These are phyloP conservation scores for Fusarium verticillioides DNA, from an alignment of 2,329 filamentous ascomycete species.

Conservation along the genomic window DNA sequence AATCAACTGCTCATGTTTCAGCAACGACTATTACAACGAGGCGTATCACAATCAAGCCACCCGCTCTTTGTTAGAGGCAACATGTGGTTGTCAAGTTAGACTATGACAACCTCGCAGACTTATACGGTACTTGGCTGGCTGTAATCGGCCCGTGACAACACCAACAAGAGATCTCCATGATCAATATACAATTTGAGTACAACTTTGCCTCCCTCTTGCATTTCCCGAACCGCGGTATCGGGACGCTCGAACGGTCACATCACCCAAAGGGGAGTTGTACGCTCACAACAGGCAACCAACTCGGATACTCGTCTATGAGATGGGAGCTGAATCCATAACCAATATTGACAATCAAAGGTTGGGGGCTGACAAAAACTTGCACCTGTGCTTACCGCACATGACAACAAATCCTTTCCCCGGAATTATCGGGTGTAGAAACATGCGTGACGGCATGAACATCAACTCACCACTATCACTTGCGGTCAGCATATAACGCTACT, in stretches of 20 bases:
- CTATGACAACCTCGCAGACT: neutral
- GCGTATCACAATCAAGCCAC: constrained; percentile 18
- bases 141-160: constrained; percentile 26
- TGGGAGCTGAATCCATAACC: constrained; percentile 5
- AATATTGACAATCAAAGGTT: neutral
- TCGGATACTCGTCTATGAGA: constrained; percentile 3
- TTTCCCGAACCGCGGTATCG: constrained; percentile 32
- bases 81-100: neutral
- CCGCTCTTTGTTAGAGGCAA: neutral
- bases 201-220: constrained; percentile 26
- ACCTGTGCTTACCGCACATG: constrained; percentile 7
- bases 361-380: constrained; percentile 13
- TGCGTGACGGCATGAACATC: constrained; percentile 2
- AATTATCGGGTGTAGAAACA: neutral
- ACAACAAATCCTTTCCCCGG: neutral
- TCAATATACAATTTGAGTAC: constrained; percentile 6
- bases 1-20: constrained; percentile 6
- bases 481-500: constrained; percentile 15
- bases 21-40: neutral
- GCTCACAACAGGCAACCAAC: constrained; percentile 16
- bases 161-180: neutral
- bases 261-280: constrained; percentile 15
- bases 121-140: constrained; percentile 7
- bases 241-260: constrained; percentile 22
- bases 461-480: neutral